A percentile compares a stretch with the other conserved stretches of the same genome.
Conservation (phyloP, 1,139 yeast genomes). For the Starmera stellimalicola region DNA sequence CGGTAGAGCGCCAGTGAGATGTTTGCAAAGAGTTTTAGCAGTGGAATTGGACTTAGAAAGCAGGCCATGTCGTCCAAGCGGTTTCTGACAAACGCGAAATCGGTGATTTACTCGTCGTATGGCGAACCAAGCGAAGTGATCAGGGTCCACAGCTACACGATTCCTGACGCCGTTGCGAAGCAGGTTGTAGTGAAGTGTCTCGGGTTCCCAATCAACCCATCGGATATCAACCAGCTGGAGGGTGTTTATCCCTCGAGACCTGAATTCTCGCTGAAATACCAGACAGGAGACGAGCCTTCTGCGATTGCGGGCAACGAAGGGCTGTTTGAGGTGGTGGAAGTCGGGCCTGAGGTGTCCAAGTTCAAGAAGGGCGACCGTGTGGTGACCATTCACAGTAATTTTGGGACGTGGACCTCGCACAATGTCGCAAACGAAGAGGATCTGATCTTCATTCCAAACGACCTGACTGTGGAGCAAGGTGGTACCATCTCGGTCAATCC, state of each 20-base stretch:
- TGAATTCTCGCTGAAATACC: slow-evolving; percentile 40
- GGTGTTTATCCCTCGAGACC: slow-evolving; percentile 94
- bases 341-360: slow-evolving; percentile 39
- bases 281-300: slow-evolving; percentile 45
- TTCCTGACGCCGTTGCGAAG: slow-evolving; percentile 35
- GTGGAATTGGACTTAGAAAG: too few relatives aligned
- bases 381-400: slow-evolving; percentile 70
- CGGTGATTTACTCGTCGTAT: slow-evolving; percentile 46
- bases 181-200: slow-evolving; percentile 32
- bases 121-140: slow-evolving; percentile 55
- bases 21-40: too few relatives aligned
- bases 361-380: slow-evolving; percentile 81
- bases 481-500: slow-evolving; percentile 92
- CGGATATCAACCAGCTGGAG: slow-evolving; percentile 82
- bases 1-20: too few relatives aligned
- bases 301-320: slow-evolving; percentile 95
- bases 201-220: slow-evolving; percentile 90
- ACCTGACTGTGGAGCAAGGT: slow-evolving; percentile 52
- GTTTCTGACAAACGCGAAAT: slow-evolving; percentile 41
- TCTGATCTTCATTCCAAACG: slow-evolving; percentile 42
- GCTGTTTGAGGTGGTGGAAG: slow-evolving; percentile 68
- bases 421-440: slow-evolving; percentile 43
- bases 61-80: too few relatives aligned
- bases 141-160: slow-evolving; percentile 40
- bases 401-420: slow-evolving; percentile 95